These are phyloP conservation scores for Zygoascus flipseniorum DNA, from an alignment of 805 yeast species.

Conservation along the genomic window DNA sequence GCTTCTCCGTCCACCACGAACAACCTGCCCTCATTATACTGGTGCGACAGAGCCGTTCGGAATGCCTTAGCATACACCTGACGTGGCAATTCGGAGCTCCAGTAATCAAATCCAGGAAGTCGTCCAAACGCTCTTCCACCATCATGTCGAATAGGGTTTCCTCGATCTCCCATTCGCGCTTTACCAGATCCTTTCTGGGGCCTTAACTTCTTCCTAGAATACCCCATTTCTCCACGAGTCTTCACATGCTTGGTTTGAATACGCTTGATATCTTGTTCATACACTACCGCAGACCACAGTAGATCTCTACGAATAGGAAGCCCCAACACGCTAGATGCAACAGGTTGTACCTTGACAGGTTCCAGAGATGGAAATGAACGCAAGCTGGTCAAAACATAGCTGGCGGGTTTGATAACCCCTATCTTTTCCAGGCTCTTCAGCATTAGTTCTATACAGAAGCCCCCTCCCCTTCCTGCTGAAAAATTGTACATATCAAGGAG, in stretches of 20 bases:
- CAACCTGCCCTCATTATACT: slow-evolving; percentile 66
- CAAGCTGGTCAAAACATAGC: slow-evolving; percentile 65
- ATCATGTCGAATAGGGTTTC: slow-evolving; percentile 83
- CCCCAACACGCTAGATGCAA: slow-evolving; percentile 61
- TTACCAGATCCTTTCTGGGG: slow-evolving; percentile 93
- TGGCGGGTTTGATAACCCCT: slow-evolving; percentile 37
- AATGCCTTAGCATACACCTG: slow-evolving; percentile 70
- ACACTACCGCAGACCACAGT: slow-evolving; percentile 89
- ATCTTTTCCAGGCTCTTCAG: neutral
- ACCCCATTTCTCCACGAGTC: slow-evolving; percentile 80
- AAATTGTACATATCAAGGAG: neutral
- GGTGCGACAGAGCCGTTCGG: slow-evolving; percentile 73
- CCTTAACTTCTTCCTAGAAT: slow-evolving; percentile 68
- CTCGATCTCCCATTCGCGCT: slow-evolving; percentile 94
- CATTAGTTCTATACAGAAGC: neutral
- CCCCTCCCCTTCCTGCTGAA: neutral
- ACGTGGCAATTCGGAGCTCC: slow-evolving; percentile 65
- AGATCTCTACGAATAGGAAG: slow-evolving; percentile 81
- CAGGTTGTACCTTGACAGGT: slow-evolving; percentile 70
- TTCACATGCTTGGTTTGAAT: slow-evolving; percentile 85
- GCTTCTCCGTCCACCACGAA: slow-evolving; percentile 54
- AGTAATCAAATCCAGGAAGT: slow-evolving; percentile 74
- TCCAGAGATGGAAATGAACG: slow-evolving; percentile 86
- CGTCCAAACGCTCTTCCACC: slow-evolving; percentile 89
- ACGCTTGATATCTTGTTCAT: slow-evolving; percentile 81